Conservation (phyloP, 805 yeast genomes). For the Ogataea paraovalis region DNA sequence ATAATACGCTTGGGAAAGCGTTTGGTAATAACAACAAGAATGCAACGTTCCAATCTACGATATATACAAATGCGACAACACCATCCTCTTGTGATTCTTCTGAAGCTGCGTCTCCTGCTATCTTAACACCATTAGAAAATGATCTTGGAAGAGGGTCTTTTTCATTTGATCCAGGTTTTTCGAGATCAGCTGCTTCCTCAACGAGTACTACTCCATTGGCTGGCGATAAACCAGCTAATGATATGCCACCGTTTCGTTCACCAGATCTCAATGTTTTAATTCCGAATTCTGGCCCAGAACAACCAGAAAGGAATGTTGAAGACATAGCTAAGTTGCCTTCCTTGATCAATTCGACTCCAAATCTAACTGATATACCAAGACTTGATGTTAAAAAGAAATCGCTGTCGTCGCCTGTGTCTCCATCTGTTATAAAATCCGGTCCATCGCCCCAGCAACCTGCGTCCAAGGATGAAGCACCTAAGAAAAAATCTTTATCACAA, state of each 20-base stretch:
- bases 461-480: slow-evolving; percentile 12
- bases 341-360: slow-evolving; percentile 18
- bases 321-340: slow-evolving; percentile 2
- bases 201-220: not conserved
- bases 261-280: too few species aligned
- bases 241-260: too few species aligned
- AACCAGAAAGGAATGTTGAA: not conserved
- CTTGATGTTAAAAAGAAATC: slow-evolving; percentile 28
- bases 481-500: slow-evolving; percentile 45
- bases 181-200: not conserved
- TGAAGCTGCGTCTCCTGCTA: not conserved
- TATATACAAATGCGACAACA: not conserved
- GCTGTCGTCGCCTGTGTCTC: slow-evolving; percentile 8
- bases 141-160: not conserved
- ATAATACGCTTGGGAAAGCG: not conserved
- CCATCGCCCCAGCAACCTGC: slow-evolving; percentile 4
- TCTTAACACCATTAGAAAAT: not conserved
- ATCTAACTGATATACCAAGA: slow-evolving; percentile 29
- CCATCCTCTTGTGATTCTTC: slow-evolving; percentile 1
- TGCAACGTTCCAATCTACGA: not conserved
- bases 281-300: too few species aligned
- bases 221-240: not conserved
- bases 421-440: slow-evolving; percentile 8
- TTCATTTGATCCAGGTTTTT: not conserved
- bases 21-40: not conserved